These are phyloP conservation scores for Rhizodiscina lignyota DNA, from an alignment of 495 filamentous ascomycete genomes.

Conservation along the genomic window DNA sequence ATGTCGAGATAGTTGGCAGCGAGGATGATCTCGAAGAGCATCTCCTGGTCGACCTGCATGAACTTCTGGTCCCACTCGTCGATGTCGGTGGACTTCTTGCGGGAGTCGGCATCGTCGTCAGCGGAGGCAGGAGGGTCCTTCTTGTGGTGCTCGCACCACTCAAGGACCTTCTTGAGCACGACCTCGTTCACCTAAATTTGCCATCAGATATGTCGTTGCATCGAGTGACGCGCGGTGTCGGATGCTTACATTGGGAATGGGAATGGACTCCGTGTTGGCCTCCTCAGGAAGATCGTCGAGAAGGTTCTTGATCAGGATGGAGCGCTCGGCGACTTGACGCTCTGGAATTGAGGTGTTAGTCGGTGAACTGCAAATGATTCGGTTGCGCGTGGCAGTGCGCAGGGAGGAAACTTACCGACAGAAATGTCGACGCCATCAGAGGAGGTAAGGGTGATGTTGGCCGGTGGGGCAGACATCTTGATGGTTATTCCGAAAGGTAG, in stretches of 20 bases:
- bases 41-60: slow-evolving; percentile 99
- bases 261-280: slow-evolving; percentile 47
- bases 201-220: slow-evolving; percentile 6
- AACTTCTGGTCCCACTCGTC: slow-evolving; percentile 99
- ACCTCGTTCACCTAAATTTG: slow-evolving; percentile 81
- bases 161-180: slow-evolving; percentile 86
- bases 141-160: slow-evolving; percentile 93
- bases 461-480: slow-evolving; percentile 18
- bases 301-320: slow-evolving; percentile 93
- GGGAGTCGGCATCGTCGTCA: slow-evolving; percentile 82
- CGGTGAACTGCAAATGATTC: background rate
- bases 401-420: slow-evolving; percentile 35
- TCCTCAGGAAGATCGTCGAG: slow-evolving; percentile 74
- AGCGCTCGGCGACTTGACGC: slow-evolving; percentile 74
- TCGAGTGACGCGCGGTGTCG: too few relatives aligned
- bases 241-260: slow-evolving; percentile 70
- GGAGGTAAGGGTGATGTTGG: slow-evolving; percentile 36
- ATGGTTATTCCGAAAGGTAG: background rate
- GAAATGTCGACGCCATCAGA: slow-evolving; percentile 37
- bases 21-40: slow-evolving; percentile 98
- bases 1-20: slow-evolving; percentile 74
- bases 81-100: slow-evolving; percentile 97
- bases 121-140: slow-evolving; percentile 57
- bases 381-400: background rate
- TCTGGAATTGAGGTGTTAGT: slow-evolving; percentile 29